Percentiles rank a stretch among this genome's conserved stretches.
Evolutionary conservation across 2,329 filamentous ascomycete genomes (phyloP).

Genomic region (Falciphora oryzae): DNA sequence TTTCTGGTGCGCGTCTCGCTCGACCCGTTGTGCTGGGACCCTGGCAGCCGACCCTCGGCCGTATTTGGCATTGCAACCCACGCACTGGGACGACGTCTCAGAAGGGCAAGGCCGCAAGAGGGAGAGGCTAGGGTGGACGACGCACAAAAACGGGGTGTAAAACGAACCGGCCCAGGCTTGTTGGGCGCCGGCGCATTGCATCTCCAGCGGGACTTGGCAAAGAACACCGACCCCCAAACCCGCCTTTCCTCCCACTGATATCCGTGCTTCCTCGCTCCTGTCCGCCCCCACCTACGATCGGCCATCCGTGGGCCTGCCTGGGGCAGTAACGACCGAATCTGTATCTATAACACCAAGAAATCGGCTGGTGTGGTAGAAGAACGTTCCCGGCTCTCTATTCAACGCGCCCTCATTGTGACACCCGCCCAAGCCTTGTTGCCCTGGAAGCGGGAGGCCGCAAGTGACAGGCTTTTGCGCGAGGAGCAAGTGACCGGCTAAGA

Average conservation of each 20-base stretch:
- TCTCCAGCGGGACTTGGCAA: background rate
- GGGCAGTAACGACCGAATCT: background rate
- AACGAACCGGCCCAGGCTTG: background rate
- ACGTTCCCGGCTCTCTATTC: background rate
- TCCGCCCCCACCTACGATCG: background rate
- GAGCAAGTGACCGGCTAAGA: background rate
- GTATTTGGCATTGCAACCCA: conserved; percentile 1
- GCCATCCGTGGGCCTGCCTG: background rate
- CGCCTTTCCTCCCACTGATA: background rate
- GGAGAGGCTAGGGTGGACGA: background rate
- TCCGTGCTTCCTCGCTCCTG: background rate
- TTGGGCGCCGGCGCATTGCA: background rate
- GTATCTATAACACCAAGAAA: background rate
- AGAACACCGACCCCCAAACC: background rate
- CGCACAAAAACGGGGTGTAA: background rate
- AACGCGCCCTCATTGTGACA: background rate
- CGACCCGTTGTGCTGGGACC: background rate
- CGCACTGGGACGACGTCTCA: background rate
- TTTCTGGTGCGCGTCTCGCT: background rate
- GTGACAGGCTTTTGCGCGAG: background rate
- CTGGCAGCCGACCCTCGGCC: background rate
- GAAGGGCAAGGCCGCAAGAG: background rate
- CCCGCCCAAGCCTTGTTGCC: background rate
- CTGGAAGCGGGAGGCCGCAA: background rate
- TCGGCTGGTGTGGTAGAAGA: background rate